Percentiles rank a stretch among this genome's conserved stretches.
These are phyloP conservation scores for Moricandia arvensis DNA, from an alignment of 345 rosid genomes.

Conservation along the genomic window DNA sequence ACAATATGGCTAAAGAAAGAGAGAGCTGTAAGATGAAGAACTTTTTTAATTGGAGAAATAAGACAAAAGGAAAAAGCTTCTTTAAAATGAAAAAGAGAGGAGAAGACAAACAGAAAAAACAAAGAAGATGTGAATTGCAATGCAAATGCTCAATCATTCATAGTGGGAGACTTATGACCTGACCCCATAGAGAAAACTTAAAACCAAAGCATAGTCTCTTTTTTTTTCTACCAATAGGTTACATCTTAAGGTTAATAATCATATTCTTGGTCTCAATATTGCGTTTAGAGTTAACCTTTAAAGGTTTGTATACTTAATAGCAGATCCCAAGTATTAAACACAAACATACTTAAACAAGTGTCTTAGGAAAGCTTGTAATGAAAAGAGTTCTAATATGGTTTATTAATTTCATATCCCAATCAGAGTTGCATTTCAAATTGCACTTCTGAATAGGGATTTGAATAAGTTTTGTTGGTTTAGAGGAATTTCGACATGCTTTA, in stretches of 20 bases:
- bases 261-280: background rate
- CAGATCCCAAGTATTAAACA: constrained; percentile 19
- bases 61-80: background rate
- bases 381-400: constrained; percentile 6
- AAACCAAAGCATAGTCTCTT: constrained; percentile 17
- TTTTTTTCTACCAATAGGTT: background rate
- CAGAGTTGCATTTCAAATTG: constrained; percentile 3
- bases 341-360: background rate
- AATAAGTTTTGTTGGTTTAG: constrained; percentile 21
- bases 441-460: constrained; percentile 23
- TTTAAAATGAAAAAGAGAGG: background rate
- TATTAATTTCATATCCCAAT: background rate
- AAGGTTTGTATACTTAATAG: constrained; percentile 3
- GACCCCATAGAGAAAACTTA: background rate
- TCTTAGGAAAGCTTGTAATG: background rate
- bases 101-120: background rate
- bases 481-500: background rate
- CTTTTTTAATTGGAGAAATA: background rate
- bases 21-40: background rate
- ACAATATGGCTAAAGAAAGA: background rate
- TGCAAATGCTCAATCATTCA: constrained; percentile 15
- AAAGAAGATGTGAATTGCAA: background rate
- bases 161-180: constrained; percentile 26
- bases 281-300: background rate
- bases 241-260: background rate